Base-by-base conservation (phyloP, 1,284 basidiomycete genomes). In the Boletus sp. region DNA sequence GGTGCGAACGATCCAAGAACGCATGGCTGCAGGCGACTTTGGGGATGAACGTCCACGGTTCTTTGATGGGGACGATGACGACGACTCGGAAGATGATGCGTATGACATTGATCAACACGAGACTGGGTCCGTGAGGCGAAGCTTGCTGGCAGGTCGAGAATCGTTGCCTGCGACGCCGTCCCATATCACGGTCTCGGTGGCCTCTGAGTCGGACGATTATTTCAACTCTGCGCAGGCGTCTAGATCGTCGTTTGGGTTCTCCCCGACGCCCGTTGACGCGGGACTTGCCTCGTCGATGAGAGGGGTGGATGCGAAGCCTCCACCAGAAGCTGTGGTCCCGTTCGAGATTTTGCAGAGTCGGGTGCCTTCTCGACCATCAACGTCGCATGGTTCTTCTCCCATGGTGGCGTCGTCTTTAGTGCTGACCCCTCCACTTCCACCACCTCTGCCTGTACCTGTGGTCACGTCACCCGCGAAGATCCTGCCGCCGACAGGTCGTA, bases 1-100 rank as follows among this genome's bases (percentile, higher is more conserved):
- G 85, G 82, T 94, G 48, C 77, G 80, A 54, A 79, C 76, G 17
- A 87, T 90, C 17, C 78, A 80, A 55, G 75, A 81, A 51, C 75
- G 84, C 26, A 70, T 82, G 65, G 77, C 72, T 4, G 74, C 73
- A 19, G 82, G 81, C 0, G 80, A 83, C 53, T 82, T 81, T 61
- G 73, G 71, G 1, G 67, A 79, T 41, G 82, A 81, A 46, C 71
- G 64, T 16, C 72, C 77, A 16, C 68, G 75, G 35, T 80, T 77
- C 54, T 72, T 71, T 32, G 65, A 66, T 7, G 46, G 12, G 32
- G 73, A 72, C 8, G 72, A 74, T 12, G 70, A 72, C 2, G 69
- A 70, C 3, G 74, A 77, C n/a, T n/a, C n/a, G 22, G 70, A 70
- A 4, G 71, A 69, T 2, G 64, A 61, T 0, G 59, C 56, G 12